These are phyloP conservation scores for Ceratobasidium sp. DNA, from an alignment of 1,284 basidiomycete species.

Conservation along the genomic window DNA sequence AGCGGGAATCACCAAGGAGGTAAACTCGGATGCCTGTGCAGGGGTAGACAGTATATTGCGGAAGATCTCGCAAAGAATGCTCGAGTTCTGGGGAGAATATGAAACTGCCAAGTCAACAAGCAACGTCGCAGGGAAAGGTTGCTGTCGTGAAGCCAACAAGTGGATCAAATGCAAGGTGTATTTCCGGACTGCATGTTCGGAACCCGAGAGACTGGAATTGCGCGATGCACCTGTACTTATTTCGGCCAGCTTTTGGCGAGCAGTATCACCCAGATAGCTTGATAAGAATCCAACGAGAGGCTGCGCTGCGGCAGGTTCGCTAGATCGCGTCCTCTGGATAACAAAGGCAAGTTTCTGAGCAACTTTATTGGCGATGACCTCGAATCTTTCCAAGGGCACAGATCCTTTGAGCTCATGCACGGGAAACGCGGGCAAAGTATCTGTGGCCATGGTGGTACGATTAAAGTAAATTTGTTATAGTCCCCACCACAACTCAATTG, in stretches of 20 bases:
- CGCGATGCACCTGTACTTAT: background rate
- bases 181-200: conserved; percentile 33
- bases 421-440: conserved; percentile 35
- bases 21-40: conserved; percentile 22
- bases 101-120: conserved; percentile 39
- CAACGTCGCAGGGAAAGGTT: background rate
- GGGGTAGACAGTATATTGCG: conserved; percentile 15
- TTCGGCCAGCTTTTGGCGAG: conserved; percentile 27
- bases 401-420: conserved; percentile 38
- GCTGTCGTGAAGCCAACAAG: conserved; percentile 25
- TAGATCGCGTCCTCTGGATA: conserved; percentile 9
- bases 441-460: conserved; percentile 16
- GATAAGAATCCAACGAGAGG: conserved; percentile 29
- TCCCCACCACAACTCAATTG: conserved; percentile 25
- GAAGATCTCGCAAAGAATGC: conserved; percentile 7
- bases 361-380: conserved; percentile 18
- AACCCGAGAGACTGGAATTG: conserved; percentile 16
- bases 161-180: conserved; percentile 19
- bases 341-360: conserved; percentile 32
- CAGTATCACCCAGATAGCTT: conserved; percentile 34
- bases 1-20: conserved; percentile 23
- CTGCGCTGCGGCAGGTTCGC: conserved; percentile 8
- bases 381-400: conserved; percentile 25
- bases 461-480: background rate
- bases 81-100: conserved; percentile 9